Percentiles rank a stretch among this genome's conserved stretches.
These are phyloP conservation scores for Sporothrix brasiliensis DNA, from an alignment of 2,329 filamentous ascomycete species.

Conservation along the genomic window DNA sequence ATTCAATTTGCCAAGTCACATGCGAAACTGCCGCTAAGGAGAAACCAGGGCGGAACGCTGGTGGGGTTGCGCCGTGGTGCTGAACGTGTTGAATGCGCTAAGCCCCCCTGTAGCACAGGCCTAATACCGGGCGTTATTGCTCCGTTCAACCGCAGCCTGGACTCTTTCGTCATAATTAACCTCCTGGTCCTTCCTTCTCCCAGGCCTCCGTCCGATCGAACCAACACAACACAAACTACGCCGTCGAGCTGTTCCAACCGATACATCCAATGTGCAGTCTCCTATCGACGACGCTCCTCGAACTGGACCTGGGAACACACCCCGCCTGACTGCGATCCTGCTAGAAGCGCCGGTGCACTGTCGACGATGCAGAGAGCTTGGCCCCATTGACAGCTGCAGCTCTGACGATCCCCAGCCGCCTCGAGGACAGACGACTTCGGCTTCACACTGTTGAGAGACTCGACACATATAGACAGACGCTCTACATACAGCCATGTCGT, in stretches of 20 bases:
- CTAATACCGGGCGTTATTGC: slow-evolving; percentile 1
- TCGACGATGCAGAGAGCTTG: slow-evolving; percentile 17
- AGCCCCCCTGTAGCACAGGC: slow-evolving; percentile 6
- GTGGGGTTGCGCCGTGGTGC: slow-evolving; percentile 1
- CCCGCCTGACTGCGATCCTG: slow-evolving; percentile 4
- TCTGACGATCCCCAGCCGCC: background rate
- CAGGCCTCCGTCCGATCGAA: background rate
- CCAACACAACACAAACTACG: background rate
- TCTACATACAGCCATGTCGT: slow-evolving; percentile 23
- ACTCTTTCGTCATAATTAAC: slow-evolving; percentile 22
- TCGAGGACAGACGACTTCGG: background rate
- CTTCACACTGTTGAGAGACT: background rate
- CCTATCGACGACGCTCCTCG: background rate
- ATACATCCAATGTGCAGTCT: slow-evolving; percentile 1
- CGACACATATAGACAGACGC: background rate
- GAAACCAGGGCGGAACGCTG: slow-evolving; percentile 15
- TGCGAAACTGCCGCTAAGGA: slow-evolving; percentile 14
- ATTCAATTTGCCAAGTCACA: slow-evolving; percentile 24
- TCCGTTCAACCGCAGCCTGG: slow-evolving; percentile 4
- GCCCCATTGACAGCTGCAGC: background rate
- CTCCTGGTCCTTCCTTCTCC: background rate
- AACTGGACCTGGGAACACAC: slow-evolving; percentile 1
- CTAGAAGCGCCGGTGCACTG: background rate
- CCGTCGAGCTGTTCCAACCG: background rate
- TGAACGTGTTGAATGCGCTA: background rate